Conservation (phyloP, 192 early-diverging fungal species). For the Geranomyces variabilis region DNA sequence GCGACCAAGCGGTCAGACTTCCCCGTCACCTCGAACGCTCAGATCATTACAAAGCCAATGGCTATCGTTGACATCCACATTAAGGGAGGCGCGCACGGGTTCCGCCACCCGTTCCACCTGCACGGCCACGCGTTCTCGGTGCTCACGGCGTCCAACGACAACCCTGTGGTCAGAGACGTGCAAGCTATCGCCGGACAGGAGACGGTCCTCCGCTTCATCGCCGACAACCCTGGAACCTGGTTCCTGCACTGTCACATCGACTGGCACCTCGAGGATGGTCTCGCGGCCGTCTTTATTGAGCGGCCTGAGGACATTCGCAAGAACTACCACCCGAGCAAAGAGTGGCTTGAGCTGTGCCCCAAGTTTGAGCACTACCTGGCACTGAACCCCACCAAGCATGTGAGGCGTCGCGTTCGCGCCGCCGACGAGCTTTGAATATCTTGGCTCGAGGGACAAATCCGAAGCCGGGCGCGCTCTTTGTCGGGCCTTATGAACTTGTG, state of each 20-base stretch:
- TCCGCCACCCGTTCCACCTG: conserved; percentile 76
- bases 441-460: too few species aligned
- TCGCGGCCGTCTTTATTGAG: conserved; percentile 71
- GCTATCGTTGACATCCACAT: conserved; percentile 71
- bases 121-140: conserved; percentile 86
- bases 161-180: conserved; percentile 76
- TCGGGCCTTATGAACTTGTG: too few species aligned
- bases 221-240: conserved; percentile 83
- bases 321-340: background rate
- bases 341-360: background rate
- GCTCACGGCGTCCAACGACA: conserved; percentile 43
- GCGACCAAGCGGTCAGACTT: conserved; percentile 46
- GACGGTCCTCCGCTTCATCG: conserved; percentile 71
- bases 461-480: too few species aligned
- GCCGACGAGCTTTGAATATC: too few species aligned
- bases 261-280: conserved; percentile 74
- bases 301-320: conserved; percentile 64
- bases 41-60: conserved; percentile 60
- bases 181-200: conserved; percentile 61
- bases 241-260: conserved; percentile 88
- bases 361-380: background rate
- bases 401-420: too few species aligned
- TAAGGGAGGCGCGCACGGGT: conserved; percentile 71
- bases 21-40: conserved; percentile 64
- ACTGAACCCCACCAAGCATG: too few species aligned